phyloP scores from a whole-genome alignment of 352 stramenopile genomes.

The Globisporangium viniferum region DNA sequence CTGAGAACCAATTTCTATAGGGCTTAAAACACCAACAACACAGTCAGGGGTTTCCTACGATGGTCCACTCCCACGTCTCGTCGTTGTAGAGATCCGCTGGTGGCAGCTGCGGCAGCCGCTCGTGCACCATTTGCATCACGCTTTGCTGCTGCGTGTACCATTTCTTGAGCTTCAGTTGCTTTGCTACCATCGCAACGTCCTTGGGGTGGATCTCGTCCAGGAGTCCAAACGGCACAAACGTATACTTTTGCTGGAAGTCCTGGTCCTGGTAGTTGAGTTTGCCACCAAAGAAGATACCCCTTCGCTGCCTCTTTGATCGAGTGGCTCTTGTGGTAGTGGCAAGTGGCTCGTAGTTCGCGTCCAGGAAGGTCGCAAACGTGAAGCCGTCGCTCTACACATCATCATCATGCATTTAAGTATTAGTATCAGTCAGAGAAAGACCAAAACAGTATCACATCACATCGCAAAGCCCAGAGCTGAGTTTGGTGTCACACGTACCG shows the following conservation, averaged over 20 bases:
- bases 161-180: constrained; percentile 20
- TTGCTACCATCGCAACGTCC: constrained; percentile 8
- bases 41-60: constrained; percentile 34
- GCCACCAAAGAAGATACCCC: constrained; percentile 80
- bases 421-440: no score
- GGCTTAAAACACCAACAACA: not conserved
- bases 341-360: constrained; percentile 30
- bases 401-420: not conserved
- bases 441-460: not conserved
- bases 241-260: constrained; percentile 49
- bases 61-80: constrained; percentile 93
- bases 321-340: not conserved
- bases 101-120: constrained; percentile 39
- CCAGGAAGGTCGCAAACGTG: constrained; percentile 40
- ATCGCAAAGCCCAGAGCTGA: not conserved
- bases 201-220: constrained; percentile 49
- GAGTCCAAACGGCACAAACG: constrained; percentile 47
- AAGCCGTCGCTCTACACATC: constrained; percentile 38
- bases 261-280: constrained; percentile 69
- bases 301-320: not conserved
- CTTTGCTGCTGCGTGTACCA: constrained; percentile 48
- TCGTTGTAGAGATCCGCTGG: constrained; percentile 76
- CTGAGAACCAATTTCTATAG: not conserved
- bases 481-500: constrained; percentile 19
- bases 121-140: constrained; percentile 34